Evolutionary conservation across 192 early-diverging fungal genomes (phyloP), one percentile per base, ranked within the genome.

Genomic region (Allomyces arbusculus): DNA sequence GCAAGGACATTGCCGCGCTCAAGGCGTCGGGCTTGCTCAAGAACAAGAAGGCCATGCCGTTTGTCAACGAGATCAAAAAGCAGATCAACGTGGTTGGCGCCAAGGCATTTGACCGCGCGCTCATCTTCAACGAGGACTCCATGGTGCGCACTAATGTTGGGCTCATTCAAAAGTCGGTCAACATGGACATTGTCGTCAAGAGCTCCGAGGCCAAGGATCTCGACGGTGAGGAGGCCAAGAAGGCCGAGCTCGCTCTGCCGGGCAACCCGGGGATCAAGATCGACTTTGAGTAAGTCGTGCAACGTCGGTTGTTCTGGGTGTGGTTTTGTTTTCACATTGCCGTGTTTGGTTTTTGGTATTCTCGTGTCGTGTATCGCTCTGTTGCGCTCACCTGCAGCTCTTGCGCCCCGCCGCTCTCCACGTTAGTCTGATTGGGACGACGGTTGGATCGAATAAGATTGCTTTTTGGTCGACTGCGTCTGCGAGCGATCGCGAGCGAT

Each of bases 1-100:
- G 64, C 24, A 24, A 22, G 20, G 69, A 62, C 10, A 9, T 68
- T 24, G 16, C 61, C 22, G 28, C 26, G 65, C 66, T 61, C 22
- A 25, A 65, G 44, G 19, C 24, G 28, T 77, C 72, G 65, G 92
- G 89, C 44, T 68, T 96, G 73, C 78, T 88, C 71, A 95, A 93
- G 79, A 88, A 97, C 78, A 96, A 95, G 78, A 86, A 86, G 74
- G 86, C 82, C n/a, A 96, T 96, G 92, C 90, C 92, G 20, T 99
- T 99, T 78, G 81, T 92, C 62, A 84, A 92, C 63, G 82, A 87
- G 61, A 82, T 93, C 72, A 89, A 92, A 85, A 93, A 91, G 75
- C 80, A 77, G 61, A 85, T 94, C 16, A 82, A 79, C 43, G 74
- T 70, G 23, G 66, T 74, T 4, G 92, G 94, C 8, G 65, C 78